Percentiles rank a stretch among this genome's conserved stretches.
phyloP scores from a whole-genome alignment of 768 basidiomycete species.

The Paxillus involutus region DNA sequence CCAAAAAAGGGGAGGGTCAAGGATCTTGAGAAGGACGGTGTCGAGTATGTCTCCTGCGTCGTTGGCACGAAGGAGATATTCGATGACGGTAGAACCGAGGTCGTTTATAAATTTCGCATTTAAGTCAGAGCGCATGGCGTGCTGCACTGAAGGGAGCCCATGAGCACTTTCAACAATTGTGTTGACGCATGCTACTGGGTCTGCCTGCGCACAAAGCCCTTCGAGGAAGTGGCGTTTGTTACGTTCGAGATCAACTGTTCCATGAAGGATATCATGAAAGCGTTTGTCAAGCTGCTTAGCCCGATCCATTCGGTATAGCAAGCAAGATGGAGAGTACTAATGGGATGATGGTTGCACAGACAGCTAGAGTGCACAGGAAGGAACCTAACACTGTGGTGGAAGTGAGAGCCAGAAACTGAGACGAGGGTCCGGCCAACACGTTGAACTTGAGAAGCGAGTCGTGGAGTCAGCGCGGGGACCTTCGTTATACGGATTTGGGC shows the following conservation, averaged over 20 bases:
- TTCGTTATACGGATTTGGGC: too few species aligned
- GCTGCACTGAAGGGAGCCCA: slow-evolving; percentile 41
- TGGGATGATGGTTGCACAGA: neutral
- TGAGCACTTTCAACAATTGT: slow-evolving; percentile 34
- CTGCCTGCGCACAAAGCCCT: slow-evolving; percentile 41
- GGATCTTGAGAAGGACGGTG: slow-evolving; percentile 38
- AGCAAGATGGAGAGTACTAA: neutral
- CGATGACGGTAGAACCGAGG: slow-evolving; percentile 34
- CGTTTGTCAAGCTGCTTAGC: slow-evolving; percentile 31
- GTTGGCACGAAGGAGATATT: slow-evolving; percentile 40
- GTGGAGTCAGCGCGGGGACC: too few species aligned
- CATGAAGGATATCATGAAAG: slow-evolving; percentile 34
- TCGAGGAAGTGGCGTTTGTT: slow-evolving; percentile 42
- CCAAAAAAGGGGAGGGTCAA: slow-evolving; percentile 57
- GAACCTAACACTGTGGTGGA: too few species aligned
- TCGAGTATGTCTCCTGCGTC: slow-evolving; percentile 38
- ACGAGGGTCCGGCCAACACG: too few species aligned
- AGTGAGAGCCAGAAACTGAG: too few species aligned
- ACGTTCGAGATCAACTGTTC: slow-evolving; percentile 25
- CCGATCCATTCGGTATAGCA: slow-evolving; percentile 22
- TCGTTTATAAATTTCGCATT: slow-evolving; percentile 43
- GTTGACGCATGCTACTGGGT: slow-evolving; percentile 37
- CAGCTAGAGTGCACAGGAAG: neutral
- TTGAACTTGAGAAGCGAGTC: too few species aligned
- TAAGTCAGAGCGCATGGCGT: slow-evolving; percentile 41